phyloP scores from a whole-genome alignment of 805 yeast species.

The Debaryomyces prosopidis region DNA sequence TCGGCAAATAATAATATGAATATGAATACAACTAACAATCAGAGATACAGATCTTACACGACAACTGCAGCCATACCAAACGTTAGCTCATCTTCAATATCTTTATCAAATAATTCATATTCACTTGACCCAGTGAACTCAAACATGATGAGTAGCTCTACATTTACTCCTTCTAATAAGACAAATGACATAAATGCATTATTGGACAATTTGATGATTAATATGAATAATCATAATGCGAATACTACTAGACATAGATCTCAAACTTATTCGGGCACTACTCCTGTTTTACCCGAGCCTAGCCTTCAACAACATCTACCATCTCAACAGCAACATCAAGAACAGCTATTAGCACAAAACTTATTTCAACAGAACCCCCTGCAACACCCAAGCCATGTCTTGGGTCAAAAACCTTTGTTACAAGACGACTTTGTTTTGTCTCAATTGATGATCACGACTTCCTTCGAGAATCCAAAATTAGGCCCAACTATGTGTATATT shows the following conservation, averaged over 20 bases:
- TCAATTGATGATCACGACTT: constrained; percentile 62
- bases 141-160: constrained; percentile 21
- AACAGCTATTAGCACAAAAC: not conserved
- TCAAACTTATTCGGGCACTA: constrained; percentile 41
- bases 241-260: constrained; percentile 33
- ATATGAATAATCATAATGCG: constrained; percentile 14
- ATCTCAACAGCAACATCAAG: constrained; percentile 5
- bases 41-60: constrained; percentile 53
- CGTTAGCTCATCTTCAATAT: constrained; percentile 10
- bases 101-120: constrained; percentile 9
- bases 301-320: constrained; percentile 12
- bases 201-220: constrained; percentile 33
- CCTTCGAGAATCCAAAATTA: constrained; percentile 66
- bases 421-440: constrained; percentile 63
- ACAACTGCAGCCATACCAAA: constrained; percentile 40
- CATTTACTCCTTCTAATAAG: constrained; percentile 18
- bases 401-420: constrained; percentile 22
- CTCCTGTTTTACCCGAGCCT: constrained; percentile 20
- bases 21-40: constrained; percentile 7
- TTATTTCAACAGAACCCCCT: constrained; percentile 3
- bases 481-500: constrained; percentile 78
- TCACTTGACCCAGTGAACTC: constrained; percentile 13
- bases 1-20: constrained; percentile 7
- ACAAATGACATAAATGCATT: constrained; percentile 28
- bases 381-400: not conserved